Evolutionary conservation across 768 basidiomycete species (phyloP), one percentile per base, ranked within the genome.

Genomic region (Xerocomus spinulosus): DNA sequence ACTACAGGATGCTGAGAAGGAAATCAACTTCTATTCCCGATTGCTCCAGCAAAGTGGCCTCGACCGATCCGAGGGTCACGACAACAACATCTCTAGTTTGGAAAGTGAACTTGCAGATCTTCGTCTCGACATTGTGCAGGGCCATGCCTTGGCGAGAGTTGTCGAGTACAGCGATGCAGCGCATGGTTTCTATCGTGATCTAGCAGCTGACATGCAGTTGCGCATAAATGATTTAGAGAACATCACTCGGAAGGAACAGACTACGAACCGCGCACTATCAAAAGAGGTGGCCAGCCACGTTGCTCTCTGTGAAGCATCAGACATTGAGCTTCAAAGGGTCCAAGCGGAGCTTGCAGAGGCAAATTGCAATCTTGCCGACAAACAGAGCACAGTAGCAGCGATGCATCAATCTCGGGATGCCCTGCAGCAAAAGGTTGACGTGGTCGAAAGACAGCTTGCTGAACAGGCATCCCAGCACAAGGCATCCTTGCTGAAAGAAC

Each of bases 401-500:
- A 44, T 40, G 32, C 49, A 48, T 23, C 51, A 42, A 38, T 49
- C 52, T 5, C 66, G 60, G 36, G 61, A 64, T 24, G 42, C 13
- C n/a, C 38, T 70, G 15, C 56, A 57, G 34, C 59, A 64, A 54
- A 57, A 64, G 44, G 45, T 65, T 2, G 55, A 62, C 5, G 57
- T 26, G 2, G 48, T 56, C 9, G 61, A 65, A 52, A 55, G 68
- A 1, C 62, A 65, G 23, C 48, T 67, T 4, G 48, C 63, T 24
- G 67, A 62, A 13, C 67, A 72, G 18, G 52, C 54, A 2, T 66
- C 63, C 7, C 64, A 64, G 38, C 60, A 73, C 46, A 68, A 73
- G 46, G 53, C 55, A 5, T 57, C 66, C 0, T 44, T 79, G 52
- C 70, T 73, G 48, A 77, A 72, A 48, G 79, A 81, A 42, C 72